Evolutionary conservation across 2,329 filamentous ascomycete genomes (phyloP), one percentile per base, ranked within the genome.

Genomic region (Verticillium longisporum): DNA sequence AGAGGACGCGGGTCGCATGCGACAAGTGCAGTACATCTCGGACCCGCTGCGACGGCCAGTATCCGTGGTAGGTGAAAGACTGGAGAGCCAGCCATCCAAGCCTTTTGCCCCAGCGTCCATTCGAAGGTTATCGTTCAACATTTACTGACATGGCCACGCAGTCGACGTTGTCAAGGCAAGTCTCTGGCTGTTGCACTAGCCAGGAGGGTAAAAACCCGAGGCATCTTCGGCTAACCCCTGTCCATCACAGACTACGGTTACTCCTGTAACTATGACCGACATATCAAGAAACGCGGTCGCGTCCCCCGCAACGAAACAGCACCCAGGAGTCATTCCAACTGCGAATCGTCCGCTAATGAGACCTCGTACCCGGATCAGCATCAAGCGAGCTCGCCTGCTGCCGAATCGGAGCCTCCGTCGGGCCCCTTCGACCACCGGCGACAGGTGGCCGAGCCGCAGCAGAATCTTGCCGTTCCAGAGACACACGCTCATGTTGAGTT

Each of bases 31-130:
- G 73, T 59, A 65, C 68, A 5, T 77, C 75, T 2, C 70, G 77
- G 61, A 76, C 75, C 5, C 70, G 78, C 41, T 80, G 78, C 61
- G 74, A 79, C 64, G 78, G 78, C 21, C 69, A 75, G 36, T 58
- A 58, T 33, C 56, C 56, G 53, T 78, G 73, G 77, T 79, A 64
- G 72, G 74, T 68, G 26, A 36, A n/a, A 50, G 18, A n/a, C n/a
- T n/a, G n/a, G n/a, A n/a, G n/a, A n/a, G n/a, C n/a, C n/a, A n/a
- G n/a, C n/a, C n/a, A n/a, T n/a, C n/a, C n/a, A n/a, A 26, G 45
- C 18, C 9, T 10, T 50, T 18, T 21, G 7, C 7, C n/a, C 9
- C 6, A 50, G 45, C 45, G 21, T 18, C 11, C 36, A 21, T 15
- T 6, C 11, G 38, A 32, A 31, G 34, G 36, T 38, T 38, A 13